These are phyloP conservation scores for Naganishia sp. DNA, from an alignment of 1,284 basidiomycete species.

Conservation along the genomic window DNA sequence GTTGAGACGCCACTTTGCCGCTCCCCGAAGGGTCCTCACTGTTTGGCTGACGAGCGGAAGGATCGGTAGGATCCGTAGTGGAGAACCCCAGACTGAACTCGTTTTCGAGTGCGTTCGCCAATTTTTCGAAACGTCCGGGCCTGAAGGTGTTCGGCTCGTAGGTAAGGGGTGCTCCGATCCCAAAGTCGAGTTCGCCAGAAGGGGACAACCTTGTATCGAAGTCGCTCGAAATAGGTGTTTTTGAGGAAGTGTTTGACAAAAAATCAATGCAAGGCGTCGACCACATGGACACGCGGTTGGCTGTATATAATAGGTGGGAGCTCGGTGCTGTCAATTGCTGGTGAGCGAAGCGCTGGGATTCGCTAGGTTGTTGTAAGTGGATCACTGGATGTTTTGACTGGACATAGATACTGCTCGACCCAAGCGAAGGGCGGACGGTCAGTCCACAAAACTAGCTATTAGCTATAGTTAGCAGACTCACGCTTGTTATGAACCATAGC, in stretches of 20 bases:
- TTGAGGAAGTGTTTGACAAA: not conserved
- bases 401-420: no score
- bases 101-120: constrained; percentile 10
- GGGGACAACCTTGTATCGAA: no score
- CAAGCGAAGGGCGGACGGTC: no score
- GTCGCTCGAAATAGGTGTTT: not conserved
- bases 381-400: no score
- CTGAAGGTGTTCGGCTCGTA: not conserved
- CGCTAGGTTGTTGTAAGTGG: no score
- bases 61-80: not conserved
- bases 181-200: no score
- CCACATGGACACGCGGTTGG: constrained; percentile 3
- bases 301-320: not conserved
- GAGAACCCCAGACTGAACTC: constrained; percentile 9
- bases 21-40: not conserved
- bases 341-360: no score
- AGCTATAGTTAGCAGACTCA: no score
- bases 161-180: not conserved
- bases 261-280: not conserved
- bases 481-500: no score
- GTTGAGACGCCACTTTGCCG: constrained; percentile 13
- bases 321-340: not conserved
- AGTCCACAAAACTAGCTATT: no score
- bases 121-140: constrained; percentile 15
- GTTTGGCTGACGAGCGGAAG: not conserved